Evolutionary conservation across 2,329 filamentous ascomycete genomes (phyloP).

Genomic region (Didymella exigua): DNA sequence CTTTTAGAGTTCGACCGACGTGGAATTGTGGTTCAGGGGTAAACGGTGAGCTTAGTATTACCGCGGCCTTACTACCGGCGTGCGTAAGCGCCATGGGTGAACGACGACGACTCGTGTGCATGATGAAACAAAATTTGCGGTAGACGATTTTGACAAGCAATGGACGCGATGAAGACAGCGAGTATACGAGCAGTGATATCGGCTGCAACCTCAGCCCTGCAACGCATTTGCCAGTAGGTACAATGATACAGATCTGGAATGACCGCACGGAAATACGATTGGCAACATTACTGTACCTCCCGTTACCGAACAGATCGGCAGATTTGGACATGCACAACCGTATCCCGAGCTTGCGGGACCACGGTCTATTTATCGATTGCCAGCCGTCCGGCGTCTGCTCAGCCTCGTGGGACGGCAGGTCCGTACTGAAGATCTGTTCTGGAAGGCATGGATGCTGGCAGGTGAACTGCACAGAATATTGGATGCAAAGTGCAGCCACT

Average conservation of each 20-base stretch:
- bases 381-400: conserved; percentile 11
- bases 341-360: conserved; percentile 17
- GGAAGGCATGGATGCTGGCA: not conserved
- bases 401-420: conserved; percentile 13
- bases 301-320: conserved; percentile 21
- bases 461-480: not conserved
- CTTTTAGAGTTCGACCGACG: not conserved
- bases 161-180: not conserved
- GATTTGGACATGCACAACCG: conserved; percentile 11
- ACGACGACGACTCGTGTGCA: conserved; percentile 14
- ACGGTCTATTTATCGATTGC: conserved; percentile 29
- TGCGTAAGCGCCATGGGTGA: conserved; percentile 5
- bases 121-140: conserved; percentile 14
- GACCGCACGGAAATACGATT: conserved; percentile 10
- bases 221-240: not conserved
- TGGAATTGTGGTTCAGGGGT: conserved; percentile 15
- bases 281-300: not conserved
- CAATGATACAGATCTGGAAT: conserved; percentile 8
- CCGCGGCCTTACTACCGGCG: conserved; percentile 7
- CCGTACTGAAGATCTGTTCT: conserved; percentile 8
- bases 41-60: conserved; percentile 5
- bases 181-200: conserved; percentile 2
- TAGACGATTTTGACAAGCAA: conserved; percentile 6
- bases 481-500: conserved; percentile 6
- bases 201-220: conserved; percentile 9